These are phyloP conservation scores for Hymenoscyphus repandus DNA, from an alignment of 2,329 filamentous ascomycete genomes.

Conservation along the genomic window DNA sequence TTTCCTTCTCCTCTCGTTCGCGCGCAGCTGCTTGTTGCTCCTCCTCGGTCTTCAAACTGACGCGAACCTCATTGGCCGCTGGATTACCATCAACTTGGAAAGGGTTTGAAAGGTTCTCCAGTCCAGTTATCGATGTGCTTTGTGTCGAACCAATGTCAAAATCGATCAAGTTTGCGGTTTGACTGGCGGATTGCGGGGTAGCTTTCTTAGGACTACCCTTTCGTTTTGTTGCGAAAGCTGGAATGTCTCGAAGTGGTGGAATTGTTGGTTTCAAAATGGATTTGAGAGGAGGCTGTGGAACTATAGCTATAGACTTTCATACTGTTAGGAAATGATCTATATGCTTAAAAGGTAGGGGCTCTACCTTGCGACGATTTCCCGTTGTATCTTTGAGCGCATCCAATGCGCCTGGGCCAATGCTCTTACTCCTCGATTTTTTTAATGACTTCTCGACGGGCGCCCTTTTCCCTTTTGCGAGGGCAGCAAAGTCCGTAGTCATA, in stretches of 20 bases:
- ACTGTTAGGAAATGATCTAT: conserved; percentile 12
- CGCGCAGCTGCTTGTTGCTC: conserved; percentile 64
- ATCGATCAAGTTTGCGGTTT: conserved; percentile 25
- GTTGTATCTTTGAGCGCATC: conserved; percentile 71
- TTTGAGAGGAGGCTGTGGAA: conserved; percentile 43
- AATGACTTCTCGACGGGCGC: conserved; percentile 19
- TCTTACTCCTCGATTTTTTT: conserved; percentile 85
- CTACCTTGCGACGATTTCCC: conserved; percentile 76
- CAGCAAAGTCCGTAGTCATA: conserved; percentile 60
- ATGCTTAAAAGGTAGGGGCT: conserved; percentile 30
- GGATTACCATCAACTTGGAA: conserved; percentile 39
- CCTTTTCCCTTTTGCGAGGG: conserved; percentile 30
- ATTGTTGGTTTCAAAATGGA: conserved; percentile 82
- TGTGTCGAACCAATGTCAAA: conserved; percentile 20
- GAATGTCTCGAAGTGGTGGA: conserved; percentile 60
- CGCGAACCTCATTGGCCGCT: conserved; percentile 39
- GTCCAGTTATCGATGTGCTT: conserved; percentile 24
- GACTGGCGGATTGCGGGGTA: conserved; percentile 20
- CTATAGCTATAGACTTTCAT: conserved; percentile 25
- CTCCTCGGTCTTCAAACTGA: conserved; percentile 64
- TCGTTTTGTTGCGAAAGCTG: conserved; percentile 40
- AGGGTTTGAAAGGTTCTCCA: conserved; percentile 41
- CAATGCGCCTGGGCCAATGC: conserved; percentile 85
- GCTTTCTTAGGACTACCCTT: conserved; percentile 27
- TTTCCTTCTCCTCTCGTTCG: conserved; percentile 64